Base-by-base conservation (phyloP, 2,329 filamentous ascomycete species). In the Diaporthe sp. region DNA sequence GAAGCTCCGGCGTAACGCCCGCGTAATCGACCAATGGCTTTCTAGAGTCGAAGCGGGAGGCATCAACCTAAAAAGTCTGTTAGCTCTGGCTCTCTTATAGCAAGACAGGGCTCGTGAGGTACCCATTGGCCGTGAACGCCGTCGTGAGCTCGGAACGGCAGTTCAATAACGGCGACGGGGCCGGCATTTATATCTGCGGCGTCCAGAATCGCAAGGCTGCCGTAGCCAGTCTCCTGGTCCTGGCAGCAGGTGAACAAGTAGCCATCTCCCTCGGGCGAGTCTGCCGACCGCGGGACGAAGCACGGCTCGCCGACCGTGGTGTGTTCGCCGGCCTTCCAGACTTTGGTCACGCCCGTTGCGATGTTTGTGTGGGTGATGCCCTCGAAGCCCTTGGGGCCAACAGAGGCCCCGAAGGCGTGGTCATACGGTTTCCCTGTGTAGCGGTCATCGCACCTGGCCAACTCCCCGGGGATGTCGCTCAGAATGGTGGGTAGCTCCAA, bases 21-120 rank as follows among this genome's bases (percentile, higher is more conserved):
- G 58, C 58, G 34, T 61, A 61, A 61, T 61, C 58, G 34, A 61
- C 58, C 34, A 61, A 10, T 5, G 58, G 58, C 58, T 61, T 61
- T 4, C 58, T 61, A 8, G 58, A 61, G 37, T 61, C 22, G 34
- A 61, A 61, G 15, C 34, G 58, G 6, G 34, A 25, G 12, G 58
- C 37, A 10, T 61, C 58, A 42, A 61, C 58, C 58, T 61, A 12
- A 25, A 34, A n/a, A 61, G 3, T 6, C 13, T 25, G n/a, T 61
- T 22, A 42, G 22, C 37, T 17, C 10, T 42, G 58, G 12, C 3
- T 34, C 55, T 53, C 10, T 2, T 6, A 4, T n/a, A n/a, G n/a
- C 0, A n/a, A 34, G 4, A 5, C 4, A 3, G 37, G 2, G 22
- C 42, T n/a, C 12, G n/a, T n/a, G 20, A 9, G 12, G 5, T 42